Percentiles rank a stretch among this genome's conserved stretches.
phyloP scores from a whole-genome alignment of 2,329 filamentous ascomycete species.

The Talaromyces sp. region DNA sequence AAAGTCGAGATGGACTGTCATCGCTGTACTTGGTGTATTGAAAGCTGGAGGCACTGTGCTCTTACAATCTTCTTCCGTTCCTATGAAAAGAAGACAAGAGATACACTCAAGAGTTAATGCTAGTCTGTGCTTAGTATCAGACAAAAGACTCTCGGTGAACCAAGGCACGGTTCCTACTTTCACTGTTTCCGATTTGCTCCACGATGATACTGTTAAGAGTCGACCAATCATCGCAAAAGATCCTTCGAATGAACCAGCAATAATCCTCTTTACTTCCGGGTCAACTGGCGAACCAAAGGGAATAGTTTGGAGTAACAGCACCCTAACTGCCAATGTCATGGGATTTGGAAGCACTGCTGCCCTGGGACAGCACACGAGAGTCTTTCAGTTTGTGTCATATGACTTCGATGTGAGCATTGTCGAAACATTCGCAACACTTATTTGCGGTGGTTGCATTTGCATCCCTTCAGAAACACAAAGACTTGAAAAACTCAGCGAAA shows the following conservation, averaged over 20 bases:
- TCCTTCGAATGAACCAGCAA: neutral
- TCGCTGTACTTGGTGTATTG: constrained; percentile 15
- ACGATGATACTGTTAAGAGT: neutral
- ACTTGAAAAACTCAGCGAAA: constrained; percentile 33
- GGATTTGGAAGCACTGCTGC: neutral
- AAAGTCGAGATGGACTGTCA: constrained; percentile 18
- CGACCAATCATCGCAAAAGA: neutral
- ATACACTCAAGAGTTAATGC: constrained; percentile 27
- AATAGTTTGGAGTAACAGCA: constrained; percentile 31
- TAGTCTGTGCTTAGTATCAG: constrained; percentile 22
- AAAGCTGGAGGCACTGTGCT: constrained; percentile 14
- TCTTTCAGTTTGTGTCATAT: constrained; percentile 34
- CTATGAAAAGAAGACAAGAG: neutral
- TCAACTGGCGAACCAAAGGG: constrained; percentile 43
- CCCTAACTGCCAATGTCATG: constrained; percentile 22
- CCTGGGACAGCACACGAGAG: constrained; percentile 29
- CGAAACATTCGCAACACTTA: constrained; percentile 31
- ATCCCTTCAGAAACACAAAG: constrained; percentile 10
- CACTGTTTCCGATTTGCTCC: neutral
- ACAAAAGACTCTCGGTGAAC: neutral
- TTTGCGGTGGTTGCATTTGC: constrained; percentile 1
- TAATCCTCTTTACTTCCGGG: constrained; percentile 29
- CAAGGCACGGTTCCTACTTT: neutral
- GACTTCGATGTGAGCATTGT: constrained; percentile 17
- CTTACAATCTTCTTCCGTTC: neutral